Percentiles rank a stretch among this genome's conserved stretches.
phyloP scores from a whole-genome alignment of 306 rosid genomes.

The Bauhinia variegata region DNA sequence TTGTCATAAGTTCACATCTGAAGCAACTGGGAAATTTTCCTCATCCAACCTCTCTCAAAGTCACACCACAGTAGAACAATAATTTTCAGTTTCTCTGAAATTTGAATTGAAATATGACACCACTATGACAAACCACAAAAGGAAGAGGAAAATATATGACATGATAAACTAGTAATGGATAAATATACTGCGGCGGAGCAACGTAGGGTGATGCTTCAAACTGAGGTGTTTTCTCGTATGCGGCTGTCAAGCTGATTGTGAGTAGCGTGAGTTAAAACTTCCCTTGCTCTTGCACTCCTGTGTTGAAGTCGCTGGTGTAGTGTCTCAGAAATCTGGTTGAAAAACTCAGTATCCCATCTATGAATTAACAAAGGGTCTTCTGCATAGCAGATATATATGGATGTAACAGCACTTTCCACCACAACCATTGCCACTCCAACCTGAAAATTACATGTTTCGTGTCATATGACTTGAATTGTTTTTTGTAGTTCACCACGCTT shows the following conservation, averaged over 20 bases:
- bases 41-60: no score
- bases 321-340: slow-evolving; percentile 90
- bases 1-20: no score
- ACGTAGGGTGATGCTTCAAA: slow-evolving; percentile 31
- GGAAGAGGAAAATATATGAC: not conserved
- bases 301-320: slow-evolving; percentile 92
- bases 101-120: not conserved
- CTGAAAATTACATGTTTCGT: slow-evolving; percentile 49
- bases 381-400: slow-evolving; percentile 94
- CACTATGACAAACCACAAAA: slow-evolving; percentile 2
- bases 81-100: slow-evolving; percentile 22
- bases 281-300: slow-evolving; percentile 77
- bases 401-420: slow-evolving; percentile 97
- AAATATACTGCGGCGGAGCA: not conserved
- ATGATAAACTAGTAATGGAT: slow-evolving; percentile 1
- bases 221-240: slow-evolving; percentile 30
- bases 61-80: not conserved
- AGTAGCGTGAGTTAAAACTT: slow-evolving; percentile 58
- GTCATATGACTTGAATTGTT: not conserved
- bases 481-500: not conserved
- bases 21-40: no score
- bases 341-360: slow-evolving; percentile 94
- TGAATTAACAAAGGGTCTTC: slow-evolving; percentile 88
- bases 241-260: slow-evolving; percentile 55
- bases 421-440: slow-evolving; percentile 96